phyloP scores from a whole-genome alignment of 2,329 filamentous ascomycete species.

The Nannizziopsis barbatae region DNA sequence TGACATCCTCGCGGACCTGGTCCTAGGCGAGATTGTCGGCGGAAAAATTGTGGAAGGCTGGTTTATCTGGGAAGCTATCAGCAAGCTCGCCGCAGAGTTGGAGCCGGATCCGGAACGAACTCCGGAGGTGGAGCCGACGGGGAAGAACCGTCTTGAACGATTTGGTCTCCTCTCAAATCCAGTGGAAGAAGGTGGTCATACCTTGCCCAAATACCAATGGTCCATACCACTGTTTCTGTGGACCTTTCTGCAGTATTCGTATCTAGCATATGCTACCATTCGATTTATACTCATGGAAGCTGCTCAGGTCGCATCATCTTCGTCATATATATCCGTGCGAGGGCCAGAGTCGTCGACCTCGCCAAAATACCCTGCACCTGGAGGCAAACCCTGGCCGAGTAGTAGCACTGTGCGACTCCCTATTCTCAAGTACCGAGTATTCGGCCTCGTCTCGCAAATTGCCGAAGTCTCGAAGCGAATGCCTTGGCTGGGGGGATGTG shows the following conservation, averaged over 20 bases:
- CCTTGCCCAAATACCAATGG: constrained; percentile 25
- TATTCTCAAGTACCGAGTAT: constrained; percentile 65
- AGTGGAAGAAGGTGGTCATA: constrained; percentile 21
- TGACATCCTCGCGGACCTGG: constrained; percentile 81
- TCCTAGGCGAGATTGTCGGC: constrained; percentile 70
- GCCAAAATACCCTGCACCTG: constrained; percentile 20
- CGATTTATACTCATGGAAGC: constrained; percentile 56
- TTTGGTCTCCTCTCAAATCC: constrained; percentile 44
- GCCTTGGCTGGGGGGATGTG: constrained; percentile 73
- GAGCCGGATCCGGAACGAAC: constrained; percentile 18
- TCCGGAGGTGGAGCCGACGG: constrained; percentile 25
- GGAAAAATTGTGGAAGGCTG: constrained; percentile 76
- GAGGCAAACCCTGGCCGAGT: constrained; percentile 25
- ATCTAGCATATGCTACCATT: constrained; percentile 48
- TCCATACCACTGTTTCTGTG: constrained; percentile 36
- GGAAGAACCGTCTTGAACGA: constrained; percentile 41
- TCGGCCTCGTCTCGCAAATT: constrained; percentile 60
- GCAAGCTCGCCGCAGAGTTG: constrained; percentile 52
- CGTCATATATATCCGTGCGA: constrained; percentile 18
- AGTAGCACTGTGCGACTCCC: constrained; percentile 40
- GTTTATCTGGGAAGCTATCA: constrained; percentile 76
- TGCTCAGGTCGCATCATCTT: constrained; percentile 49
- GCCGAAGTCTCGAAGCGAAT: constrained; percentile 67
- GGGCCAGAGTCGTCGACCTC: constrained; percentile 18
- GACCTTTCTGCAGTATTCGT: constrained; percentile 42